Evolutionary conservation across 1,139 yeast genomes (phyloP), one percentile per base, ranked within the genome.

Genomic region (Eremothecium gossypii): DNA sequence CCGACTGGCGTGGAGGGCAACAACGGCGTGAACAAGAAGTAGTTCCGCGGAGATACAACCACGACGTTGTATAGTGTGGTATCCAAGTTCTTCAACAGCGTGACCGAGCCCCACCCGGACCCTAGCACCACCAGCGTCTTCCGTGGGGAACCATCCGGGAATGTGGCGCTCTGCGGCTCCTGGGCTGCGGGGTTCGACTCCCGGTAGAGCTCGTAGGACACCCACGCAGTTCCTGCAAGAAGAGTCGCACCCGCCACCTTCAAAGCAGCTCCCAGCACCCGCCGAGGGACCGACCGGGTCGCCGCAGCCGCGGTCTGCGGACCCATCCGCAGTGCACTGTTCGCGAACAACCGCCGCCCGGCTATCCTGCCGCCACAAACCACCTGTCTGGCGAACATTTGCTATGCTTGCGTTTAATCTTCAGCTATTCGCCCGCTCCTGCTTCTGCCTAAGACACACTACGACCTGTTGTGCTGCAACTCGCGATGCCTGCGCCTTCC

Each of bases 1-100:
- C 96, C 97, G 39, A 95, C 89, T 39, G 96, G 95, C 52, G 89
- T 81, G 13, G 95, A 84, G 33, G 96, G 96, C 57, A 89, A 73
- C 61, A 89, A 72, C 14, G 97, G 96, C 33, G 96, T 89, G 73
- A 87, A 89, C 57, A 89, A 71, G 68, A 89, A 89, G 73, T 86
- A 87, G 71, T 86, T 86, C 69, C 96, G 77, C 48, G 97, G 96
- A 26, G 96, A 85, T 40, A 89, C 82, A 47, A 89, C 79, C 36
- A 87, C 82, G 45, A 89, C 96, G 60, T 89, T 85, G 70, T 87
- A 89, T 63, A 82, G 75, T 44, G 86, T 72, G 45, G 96, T 81
- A 64, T 89, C 96, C 61, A 89, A 76, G 64, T 82, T 78, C 69
- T 87, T 86, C 61, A 89, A 73, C 56, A 87, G 71, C 3, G 89